A percentile compares a stretch with the other conserved stretches of the same genome.
Evolutionary conservation across 495 filamentous ascomycete species (phyloP).

Genomic region (Daldinia bambusicola): DNA sequence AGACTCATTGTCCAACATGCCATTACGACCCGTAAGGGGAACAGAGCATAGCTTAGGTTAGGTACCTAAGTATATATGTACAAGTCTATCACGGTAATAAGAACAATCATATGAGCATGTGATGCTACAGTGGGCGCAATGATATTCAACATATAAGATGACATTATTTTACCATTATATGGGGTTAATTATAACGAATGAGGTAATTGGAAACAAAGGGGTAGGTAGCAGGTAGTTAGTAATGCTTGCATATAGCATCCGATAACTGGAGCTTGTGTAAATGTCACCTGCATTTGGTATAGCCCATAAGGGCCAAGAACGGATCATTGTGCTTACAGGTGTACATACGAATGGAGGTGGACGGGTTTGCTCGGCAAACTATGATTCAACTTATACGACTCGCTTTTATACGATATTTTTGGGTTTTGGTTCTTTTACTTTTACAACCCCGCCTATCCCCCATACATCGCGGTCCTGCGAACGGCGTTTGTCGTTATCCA

Average conservation of each 20-base stretch:
- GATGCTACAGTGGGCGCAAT: neutral
- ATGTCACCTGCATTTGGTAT: neutral
- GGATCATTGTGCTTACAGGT: neutral
- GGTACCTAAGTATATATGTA: neutral
- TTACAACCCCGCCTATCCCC: neutral
- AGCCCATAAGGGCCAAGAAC: neutral
- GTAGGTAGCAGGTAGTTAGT: neutral
- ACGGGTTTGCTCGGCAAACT: constrained; percentile 6
- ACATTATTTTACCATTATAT: neutral
- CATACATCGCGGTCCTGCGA: neutral
- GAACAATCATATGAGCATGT: neutral
- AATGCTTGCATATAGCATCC: neutral
- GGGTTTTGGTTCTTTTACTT: neutral
- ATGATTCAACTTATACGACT: neutral
- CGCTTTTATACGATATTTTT: neutral
- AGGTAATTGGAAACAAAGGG: neutral
- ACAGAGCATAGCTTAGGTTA: too few relatives aligned
- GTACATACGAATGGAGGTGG: neutral
- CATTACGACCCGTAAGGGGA: constrained; percentile 20
- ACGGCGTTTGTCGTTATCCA: neutral
- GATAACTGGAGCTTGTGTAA: neutral
- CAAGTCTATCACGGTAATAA: neutral
- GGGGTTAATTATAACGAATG: neutral
- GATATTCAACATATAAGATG: neutral
- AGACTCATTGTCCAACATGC: constrained; percentile 48